These are phyloP conservation scores for Achaetomiella virescens DNA, from an alignment of 495 filamentous ascomycete genomes.

Conservation along the genomic window DNA sequence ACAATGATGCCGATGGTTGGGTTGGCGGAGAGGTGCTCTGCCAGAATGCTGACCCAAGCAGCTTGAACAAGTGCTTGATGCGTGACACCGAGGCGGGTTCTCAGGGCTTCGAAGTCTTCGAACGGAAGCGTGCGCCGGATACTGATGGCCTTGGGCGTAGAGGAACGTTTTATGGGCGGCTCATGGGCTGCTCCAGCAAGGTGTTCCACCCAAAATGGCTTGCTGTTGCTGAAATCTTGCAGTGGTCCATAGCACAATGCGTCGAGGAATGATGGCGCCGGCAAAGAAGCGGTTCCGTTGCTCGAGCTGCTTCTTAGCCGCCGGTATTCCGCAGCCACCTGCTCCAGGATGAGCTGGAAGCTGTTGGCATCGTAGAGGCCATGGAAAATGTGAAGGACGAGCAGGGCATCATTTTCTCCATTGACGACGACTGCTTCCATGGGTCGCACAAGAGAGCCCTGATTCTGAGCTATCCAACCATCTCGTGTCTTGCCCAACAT, in stretches of 20 bases:
- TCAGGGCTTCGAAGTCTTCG: constrained; percentile 38
- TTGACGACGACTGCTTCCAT: constrained; percentile 39
- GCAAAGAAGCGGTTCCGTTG: too few relatives aligned
- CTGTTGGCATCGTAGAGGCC: constrained; percentile 85
- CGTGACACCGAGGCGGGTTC: constrained; percentile 58
- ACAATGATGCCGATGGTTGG: constrained; percentile 59
- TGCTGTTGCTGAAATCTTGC: constrained; percentile 47
- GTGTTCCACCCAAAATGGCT: constrained; percentile 62
- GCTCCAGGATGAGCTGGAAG: constrained; percentile 56
- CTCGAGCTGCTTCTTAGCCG: constrained; percentile 11
- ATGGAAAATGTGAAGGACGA: constrained; percentile 71
- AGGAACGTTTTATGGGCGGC: constrained; percentile 21
- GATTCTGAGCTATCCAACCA: constrained; percentile 39
- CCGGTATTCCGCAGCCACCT: constrained; percentile 45
- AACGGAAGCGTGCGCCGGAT: constrained; percentile 21
- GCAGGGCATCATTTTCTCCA: constrained; percentile 21
- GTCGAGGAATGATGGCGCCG: constrained; percentile 43
- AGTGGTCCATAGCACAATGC: constrained; percentile 52
- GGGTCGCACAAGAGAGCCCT: constrained; percentile 18
- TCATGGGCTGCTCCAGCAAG: constrained; percentile 39
- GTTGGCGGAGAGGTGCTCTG: constrained; percentile 28
- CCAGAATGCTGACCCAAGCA: constrained; percentile 55
- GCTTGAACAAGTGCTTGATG: constrained; percentile 69
- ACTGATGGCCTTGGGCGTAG: constrained; percentile 8
- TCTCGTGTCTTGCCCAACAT: constrained; percentile 25